Evolutionary conservation across 352 stramenopile species (phyloP), one percentile per base, ranked within the genome.

Genomic region (Saprolegnia diclina): DNA sequence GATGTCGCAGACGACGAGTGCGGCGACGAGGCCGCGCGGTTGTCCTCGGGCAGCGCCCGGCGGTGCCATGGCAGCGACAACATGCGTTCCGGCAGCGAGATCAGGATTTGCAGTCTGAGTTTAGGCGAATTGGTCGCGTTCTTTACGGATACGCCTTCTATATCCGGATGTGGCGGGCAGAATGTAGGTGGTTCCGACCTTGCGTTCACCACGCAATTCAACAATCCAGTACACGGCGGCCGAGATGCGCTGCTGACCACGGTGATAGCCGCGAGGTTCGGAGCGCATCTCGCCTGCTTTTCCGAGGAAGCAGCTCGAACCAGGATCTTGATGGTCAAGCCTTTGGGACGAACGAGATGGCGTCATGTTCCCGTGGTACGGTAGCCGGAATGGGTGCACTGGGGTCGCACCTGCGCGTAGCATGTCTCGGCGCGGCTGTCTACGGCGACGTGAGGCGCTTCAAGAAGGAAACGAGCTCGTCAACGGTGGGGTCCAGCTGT

Each of bases 31-130:
- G 40, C 11, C 21, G 19, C 22, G 19, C 37, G 21, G 44, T 59
- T 42, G 5, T 63, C 50, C 19, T 59, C 50, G 18, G 24, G 37
- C 10, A 38, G 11, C 10, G 35, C 13, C 26, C 50, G 63, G n/a
- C 63, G 63, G 5, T n/a, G 62, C 63, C 63, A 69, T 24, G 63
- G 48, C 63, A 69, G 29, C 14, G 63, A 62, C 32, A 69, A 24
- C 63, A 69, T 69, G 1, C 10, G 42, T n/a, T 4, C 18, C 7
- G 13, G 11, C 42, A 14, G 18, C 42, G 42, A 48, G 42, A 48
- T 48, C 42, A n/a, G 42, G 42, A 48, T 48, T 11, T 48, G 42
- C 11, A 7, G 42, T 48, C 42, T 48, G 42, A 10, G 4, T 48
- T 48, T n/a, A n/a, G 42, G 42, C 42, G 42, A n/a, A 48, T n/a